Base-by-base conservation (phyloP, 768 basidiomycete species). In the Termitomyces sp. region DNA sequence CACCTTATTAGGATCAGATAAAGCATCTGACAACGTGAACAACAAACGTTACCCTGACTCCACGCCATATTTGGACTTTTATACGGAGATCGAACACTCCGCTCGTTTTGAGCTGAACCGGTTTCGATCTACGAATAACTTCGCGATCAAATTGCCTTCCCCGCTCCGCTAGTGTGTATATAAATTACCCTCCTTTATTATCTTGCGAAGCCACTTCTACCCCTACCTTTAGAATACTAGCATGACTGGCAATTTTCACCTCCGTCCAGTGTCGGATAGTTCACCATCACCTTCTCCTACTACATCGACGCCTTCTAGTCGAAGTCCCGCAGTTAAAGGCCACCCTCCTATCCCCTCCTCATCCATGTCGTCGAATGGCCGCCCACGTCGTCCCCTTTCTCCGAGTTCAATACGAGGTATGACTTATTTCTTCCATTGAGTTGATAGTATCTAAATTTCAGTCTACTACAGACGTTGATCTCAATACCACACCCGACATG, bases 321-420 rank as follows among this genome's bases (percentile, higher is more conserved):
- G 74, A 62, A 81, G 75, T 61, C 79, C 76, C 1, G 70, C 72
- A 1, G 67, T 69, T 58, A 76, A 75, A 66, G 40, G 28, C 28
- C 55, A 40, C 13, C 55, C 18, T 28, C 20, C 49, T 33, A 33
- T 33, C 16, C 69, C 62, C 69, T 63, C 67, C 18, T 71, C 70
- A n/a, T 71, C 78, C 11, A 73, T 78, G 16, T 62, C 76, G 18
- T 61, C 73, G 16, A 69, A 72, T 56, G 54, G 64, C 44, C 76
- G 74, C 49, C 67, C 75, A 38, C 82, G 86, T 15, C 78, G 88
- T 0, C 87, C 87, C 11, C 74, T 89, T 54, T 87, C 88, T 28
- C 87, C 88, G 5, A 82, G 79, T 64, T 85, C 84, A 1, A 67
- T 90, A 22, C 78, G 87, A 75, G 87, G 88, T 87, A 55, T 62